phyloP scores from a whole-genome alignment of 306 rosid species.

The Cucurbita argyrosperma region DNA sequence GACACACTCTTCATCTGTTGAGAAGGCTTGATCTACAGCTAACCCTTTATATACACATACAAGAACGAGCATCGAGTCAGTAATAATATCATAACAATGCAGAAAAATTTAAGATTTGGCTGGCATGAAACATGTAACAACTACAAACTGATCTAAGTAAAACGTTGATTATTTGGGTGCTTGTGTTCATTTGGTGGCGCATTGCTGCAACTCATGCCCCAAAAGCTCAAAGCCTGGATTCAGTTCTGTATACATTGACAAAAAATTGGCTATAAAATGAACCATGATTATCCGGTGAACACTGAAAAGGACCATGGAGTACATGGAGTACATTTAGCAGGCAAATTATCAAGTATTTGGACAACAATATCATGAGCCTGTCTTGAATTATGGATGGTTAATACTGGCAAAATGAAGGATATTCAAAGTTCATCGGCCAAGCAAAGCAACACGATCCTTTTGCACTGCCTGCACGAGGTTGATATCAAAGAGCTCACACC shows the following conservation, averaged over 20 bases:
- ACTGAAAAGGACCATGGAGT: neutral
- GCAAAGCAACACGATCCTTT: conserved; percentile 67
- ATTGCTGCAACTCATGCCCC: too few relatives aligned
- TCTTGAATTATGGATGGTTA: neutral
- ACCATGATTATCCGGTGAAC: neutral
- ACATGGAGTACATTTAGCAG: neutral
- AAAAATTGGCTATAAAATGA: neutral
- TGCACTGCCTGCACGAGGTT: conserved; percentile 61
- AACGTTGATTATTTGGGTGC: neutral
- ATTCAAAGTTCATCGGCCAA: conserved; percentile 38
- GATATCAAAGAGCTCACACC: conserved; percentile 86
- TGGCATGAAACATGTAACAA: too few relatives aligned
- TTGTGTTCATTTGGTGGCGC: too few relatives aligned
- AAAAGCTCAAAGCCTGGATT: too few relatives aligned
- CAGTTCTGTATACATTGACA: too few relatives aligned
- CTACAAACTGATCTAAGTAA: neutral
- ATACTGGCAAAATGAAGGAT: neutral
- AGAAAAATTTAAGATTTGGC: neutral
- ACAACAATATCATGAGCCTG: neutral
- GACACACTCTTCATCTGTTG: neutral
- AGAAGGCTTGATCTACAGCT: neutral
- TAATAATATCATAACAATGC: neutral
- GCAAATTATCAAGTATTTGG: neutral
- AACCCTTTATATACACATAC: neutral
- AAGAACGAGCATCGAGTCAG: neutral